These are phyloP conservation scores for Rhododendron henanense DNA, from an alignment of 148 eudicot genomes.

Conservation along the genomic window DNA sequence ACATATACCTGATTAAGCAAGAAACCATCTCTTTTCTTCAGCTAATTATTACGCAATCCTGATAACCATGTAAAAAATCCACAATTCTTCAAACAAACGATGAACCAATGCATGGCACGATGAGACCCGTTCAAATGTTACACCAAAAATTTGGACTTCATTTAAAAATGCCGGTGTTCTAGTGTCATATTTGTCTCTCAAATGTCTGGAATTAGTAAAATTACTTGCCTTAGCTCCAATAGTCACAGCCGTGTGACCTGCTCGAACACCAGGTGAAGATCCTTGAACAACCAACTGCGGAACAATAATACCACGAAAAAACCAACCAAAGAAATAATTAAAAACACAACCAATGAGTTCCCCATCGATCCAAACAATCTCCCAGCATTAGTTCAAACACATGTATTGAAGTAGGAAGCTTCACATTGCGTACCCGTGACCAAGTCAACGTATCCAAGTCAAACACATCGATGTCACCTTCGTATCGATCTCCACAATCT, in stretches of 20 bases:
- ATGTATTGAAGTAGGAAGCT: neutral
- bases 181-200: neutral
- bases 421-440: conserved; percentile 52
- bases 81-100: neutral
- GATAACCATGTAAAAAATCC: neutral
- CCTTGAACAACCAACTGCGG: conserved; percentile 51
- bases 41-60: neutral
- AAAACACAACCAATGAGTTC: neutral
- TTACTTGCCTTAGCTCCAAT: conserved; percentile 65
- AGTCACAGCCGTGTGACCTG: conserved; percentile 78
- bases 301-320: neutral
- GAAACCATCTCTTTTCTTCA: neutral
- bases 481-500: conserved; percentile 82
- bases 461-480: conserved; percentile 63
- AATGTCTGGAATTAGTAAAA: neutral
- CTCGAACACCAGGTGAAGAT: conserved; percentile 74
- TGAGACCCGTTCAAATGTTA: neutral
- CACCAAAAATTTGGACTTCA: neutral
- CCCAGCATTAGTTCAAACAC: neutral
- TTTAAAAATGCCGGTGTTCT: neutral
- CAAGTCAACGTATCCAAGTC: conserved; percentile 60
- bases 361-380: neutral
- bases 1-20: conserved; percentile 49
- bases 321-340: neutral
- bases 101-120: neutral